phyloP scores from a whole-genome alignment of 1,284 basidiomycete species.

The Boletus semigastroideus region DNA sequence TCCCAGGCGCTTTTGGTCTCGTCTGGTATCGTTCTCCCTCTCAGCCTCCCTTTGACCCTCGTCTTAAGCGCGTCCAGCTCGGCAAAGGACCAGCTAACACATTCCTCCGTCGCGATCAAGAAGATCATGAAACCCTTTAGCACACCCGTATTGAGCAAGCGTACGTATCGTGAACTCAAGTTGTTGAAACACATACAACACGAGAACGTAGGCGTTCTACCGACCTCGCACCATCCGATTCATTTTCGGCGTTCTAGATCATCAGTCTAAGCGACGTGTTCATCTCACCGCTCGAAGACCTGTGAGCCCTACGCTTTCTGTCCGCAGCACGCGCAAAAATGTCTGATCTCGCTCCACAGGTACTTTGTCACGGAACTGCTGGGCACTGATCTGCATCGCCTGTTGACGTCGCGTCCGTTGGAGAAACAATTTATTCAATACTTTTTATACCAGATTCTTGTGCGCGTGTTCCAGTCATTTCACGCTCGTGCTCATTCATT shows the following conservation, averaged over 20 bases:
- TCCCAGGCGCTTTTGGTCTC: constrained; percentile 83
- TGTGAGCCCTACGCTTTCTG: constrained; percentile 51
- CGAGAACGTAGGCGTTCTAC: constrained; percentile 75
- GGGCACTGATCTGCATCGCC: constrained; percentile 95
- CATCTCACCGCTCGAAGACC: constrained; percentile 97
- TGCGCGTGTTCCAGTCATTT: constrained; percentile 37
- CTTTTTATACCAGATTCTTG: constrained; percentile 98
- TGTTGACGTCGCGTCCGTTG: constrained; percentile 93
- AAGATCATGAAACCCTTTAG: constrained; percentile 99
- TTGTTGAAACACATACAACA: constrained; percentile 98
- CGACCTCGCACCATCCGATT: not conserved
- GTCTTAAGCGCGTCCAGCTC: constrained; percentile 56
- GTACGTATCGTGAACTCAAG: constrained; percentile 98
- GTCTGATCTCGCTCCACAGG: constrained; percentile 39
- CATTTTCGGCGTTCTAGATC: constrained; percentile 58
- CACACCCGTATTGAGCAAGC: constrained; percentile 96
- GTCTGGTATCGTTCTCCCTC: constrained; percentile 69
- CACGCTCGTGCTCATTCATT: constrained; percentile 3
- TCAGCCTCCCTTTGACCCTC: not conserved
- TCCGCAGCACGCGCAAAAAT: not conserved
- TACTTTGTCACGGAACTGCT: constrained; percentile 99
- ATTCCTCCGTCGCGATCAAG: constrained; percentile 95
- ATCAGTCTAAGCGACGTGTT: constrained; percentile 99
- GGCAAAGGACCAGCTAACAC: constrained; percentile 96
- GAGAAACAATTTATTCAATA: constrained; percentile 99